Base-by-base conservation (phyloP, 139 green algal species). In the Chara braunii region DNA sequence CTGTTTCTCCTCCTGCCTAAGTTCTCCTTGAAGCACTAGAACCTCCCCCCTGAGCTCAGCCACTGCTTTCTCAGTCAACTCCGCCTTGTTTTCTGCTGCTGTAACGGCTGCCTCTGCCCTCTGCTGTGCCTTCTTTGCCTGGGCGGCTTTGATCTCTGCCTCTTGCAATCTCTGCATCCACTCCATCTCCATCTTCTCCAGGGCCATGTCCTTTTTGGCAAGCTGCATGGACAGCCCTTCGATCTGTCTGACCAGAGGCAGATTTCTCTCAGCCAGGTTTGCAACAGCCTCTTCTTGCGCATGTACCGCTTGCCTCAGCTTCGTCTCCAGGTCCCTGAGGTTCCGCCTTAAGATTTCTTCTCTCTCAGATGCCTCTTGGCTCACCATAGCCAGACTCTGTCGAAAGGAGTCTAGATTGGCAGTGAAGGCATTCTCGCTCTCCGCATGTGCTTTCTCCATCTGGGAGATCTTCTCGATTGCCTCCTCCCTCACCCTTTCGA, bases 191-290 rank as follows among this genome's bases (percentile, higher is more conserved):
- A 7, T 6, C 24, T n/a, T 8, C 26, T 24, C 8, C 14, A 62
- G 18, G 40, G 40, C 18, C 18, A 48, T 18, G 18, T 26, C 40
- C 18, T 48, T 18, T 48, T 48, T 18, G 18, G 18, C 40, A 48
- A 48, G 40, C 18, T 48, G 18, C 18, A 48, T 48, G 40, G 40
- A 48, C 40, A 18, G 40, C 18, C 40, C 40, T 48, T n/a, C n/a
- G 42, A 72, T 52, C 62, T 72, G 62, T n/a, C 62, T 51, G 22
- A 72, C 18, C 31, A 72, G 62, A 11, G 62, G 62, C 6, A 31
- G 32, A 4, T 51, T 72, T 18, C 51, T 32, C 3, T 72, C 54
- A 18, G 51, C 34, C 3, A 72, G 5, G 23, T 28, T 18, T 4
- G 50, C 51, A 4, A 8, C 54, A 18, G 62, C 62, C 3, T 72